Evolutionary conservation across 2,329 filamentous ascomycete species (phyloP).

Genomic region (Aspergillus quadrilineatus): DNA sequence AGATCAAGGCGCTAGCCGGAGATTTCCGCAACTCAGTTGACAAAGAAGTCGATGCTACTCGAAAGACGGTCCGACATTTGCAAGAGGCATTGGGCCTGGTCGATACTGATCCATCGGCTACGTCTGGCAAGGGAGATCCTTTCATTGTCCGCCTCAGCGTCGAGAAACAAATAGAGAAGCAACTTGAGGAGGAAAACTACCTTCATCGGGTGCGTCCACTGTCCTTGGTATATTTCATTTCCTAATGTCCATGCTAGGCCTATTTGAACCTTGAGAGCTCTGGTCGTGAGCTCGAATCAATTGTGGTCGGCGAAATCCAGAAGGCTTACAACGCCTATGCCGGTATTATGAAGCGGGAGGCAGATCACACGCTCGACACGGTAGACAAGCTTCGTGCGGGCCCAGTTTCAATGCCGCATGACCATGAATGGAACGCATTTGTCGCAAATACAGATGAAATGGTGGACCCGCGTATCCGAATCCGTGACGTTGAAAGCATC

Average conservation of each 20-base stretch:
- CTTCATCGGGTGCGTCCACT: slow-evolving; percentile 71
- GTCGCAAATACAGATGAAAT: slow-evolving; percentile 80
- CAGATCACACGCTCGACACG: slow-evolving; percentile 73
- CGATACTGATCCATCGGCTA: slow-evolving; percentile 72
- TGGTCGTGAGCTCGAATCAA: slow-evolving; percentile 89
- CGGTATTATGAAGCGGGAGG: slow-evolving; percentile 85
- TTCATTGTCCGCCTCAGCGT: slow-evolving; percentile 83
- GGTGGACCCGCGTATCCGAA: slow-evolving; percentile 76
- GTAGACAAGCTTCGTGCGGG: slow-evolving; percentile 80
- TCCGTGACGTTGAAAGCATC: slow-evolving; percentile 77
- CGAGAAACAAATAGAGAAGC: slow-evolving; percentile 85
- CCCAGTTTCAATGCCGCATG: slow-evolving; percentile 89
- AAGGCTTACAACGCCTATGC: slow-evolving; percentile 96
- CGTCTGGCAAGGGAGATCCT: slow-evolving; percentile 85
- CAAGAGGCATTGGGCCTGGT: slow-evolving; percentile 77
- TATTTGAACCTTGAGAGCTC: slow-evolving; percentile 93
- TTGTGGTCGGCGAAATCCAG: slow-evolving; percentile 95
- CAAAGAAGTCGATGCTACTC: slow-evolving; percentile 85
- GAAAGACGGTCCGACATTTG: slow-evolving; percentile 74
- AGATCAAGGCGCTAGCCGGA: slow-evolving; percentile 88
- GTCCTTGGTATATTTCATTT: neutral
- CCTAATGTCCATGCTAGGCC: slow-evolving; percentile 58
- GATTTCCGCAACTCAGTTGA: slow-evolving; percentile 98
- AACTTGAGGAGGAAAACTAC: slow-evolving; percentile 97
- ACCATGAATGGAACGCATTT: slow-evolving; percentile 85